These are phyloP conservation scores for Alternaria triticimaculans DNA, from an alignment of 2,329 filamentous ascomycete genomes.

Conservation along the genomic window DNA sequence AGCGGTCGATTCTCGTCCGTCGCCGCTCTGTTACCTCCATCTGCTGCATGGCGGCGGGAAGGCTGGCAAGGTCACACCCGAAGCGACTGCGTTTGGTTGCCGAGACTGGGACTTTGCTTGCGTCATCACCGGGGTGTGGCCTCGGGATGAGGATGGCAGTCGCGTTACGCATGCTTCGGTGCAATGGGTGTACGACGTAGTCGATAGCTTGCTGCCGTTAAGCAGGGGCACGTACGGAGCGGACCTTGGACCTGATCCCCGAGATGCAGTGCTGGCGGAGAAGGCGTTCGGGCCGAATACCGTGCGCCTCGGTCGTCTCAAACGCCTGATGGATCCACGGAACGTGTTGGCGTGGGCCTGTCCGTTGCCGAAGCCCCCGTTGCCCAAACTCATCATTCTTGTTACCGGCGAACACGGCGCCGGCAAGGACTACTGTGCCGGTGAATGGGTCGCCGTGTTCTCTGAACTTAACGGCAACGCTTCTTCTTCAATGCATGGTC, in stretches of 20 bases:
- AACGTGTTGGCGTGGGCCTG: slow-evolving; percentile 64
- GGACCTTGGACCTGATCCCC: slow-evolving; percentile 68
- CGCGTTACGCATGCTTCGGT: slow-evolving; percentile 49
- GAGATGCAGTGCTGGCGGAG: slow-evolving; percentile 60
- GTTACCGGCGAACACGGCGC: slow-evolving; percentile 62
- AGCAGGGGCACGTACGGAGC: slow-evolving; percentile 64
- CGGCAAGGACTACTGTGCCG: slow-evolving; percentile 68
- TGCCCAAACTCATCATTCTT: slow-evolving; percentile 46
- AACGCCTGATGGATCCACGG: slow-evolving; percentile 57
- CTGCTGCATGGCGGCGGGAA: slow-evolving; percentile 67
- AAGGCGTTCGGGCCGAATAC: slow-evolving; percentile 65
- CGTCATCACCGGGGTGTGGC: slow-evolving; percentile 68
- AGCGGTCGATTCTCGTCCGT: slow-evolving; percentile 59
- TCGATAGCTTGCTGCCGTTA: slow-evolving; percentile 55
- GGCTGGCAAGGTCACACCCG: slow-evolving; percentile 52
- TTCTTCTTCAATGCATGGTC: slow-evolving; percentile 19
- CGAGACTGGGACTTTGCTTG: slow-evolving; percentile 70
- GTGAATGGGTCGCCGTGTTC: slow-evolving; percentile 58
- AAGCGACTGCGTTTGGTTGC: slow-evolving; percentile 66
- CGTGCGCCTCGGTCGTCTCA: slow-evolving; percentile 59
- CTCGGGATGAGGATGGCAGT: slow-evolving; percentile 59
- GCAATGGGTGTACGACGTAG: slow-evolving; percentile 65
- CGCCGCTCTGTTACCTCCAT: slow-evolving; percentile 66
- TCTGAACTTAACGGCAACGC: slow-evolving; percentile 6
- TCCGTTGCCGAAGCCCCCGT: slow-evolving; percentile 55